phyloP scores from a whole-genome alignment of 495 filamentous ascomycete genomes.

The Talaromyces thailandensis region DNA sequence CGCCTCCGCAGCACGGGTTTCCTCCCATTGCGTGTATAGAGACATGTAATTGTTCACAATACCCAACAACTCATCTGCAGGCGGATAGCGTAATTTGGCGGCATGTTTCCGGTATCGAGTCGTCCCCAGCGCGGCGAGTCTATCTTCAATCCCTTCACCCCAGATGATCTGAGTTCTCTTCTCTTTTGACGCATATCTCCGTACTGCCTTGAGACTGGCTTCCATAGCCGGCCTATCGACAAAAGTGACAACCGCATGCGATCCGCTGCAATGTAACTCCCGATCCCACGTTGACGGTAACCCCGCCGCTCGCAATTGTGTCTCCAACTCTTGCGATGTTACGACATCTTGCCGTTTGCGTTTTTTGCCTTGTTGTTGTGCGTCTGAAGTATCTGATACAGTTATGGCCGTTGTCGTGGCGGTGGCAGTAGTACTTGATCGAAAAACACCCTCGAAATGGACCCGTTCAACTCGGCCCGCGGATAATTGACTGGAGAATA shows the following conservation, averaged over 20 bases:
- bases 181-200: constrained; percentile 38
- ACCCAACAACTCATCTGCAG: constrained; percentile 49
- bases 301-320: constrained; percentile 38
- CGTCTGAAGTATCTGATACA: constrained; percentile 16
- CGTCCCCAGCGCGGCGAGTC: constrained; percentile 48
- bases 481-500: constrained; percentile 63
- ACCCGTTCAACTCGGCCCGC: constrained; percentile 68
- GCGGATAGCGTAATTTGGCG: constrained; percentile 61
- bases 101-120: constrained; percentile 54
- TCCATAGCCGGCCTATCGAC: constrained; percentile 71
- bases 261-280: constrained; percentile 60
- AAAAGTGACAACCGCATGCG: constrained; percentile 71
- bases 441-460: constrained; percentile 47
- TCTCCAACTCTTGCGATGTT: constrained; percentile 40
- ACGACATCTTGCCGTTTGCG: constrained; percentile 45
- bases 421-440: neutral
- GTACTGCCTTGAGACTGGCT: constrained; percentile 61
- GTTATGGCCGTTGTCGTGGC: neutral
- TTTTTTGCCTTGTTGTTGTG: constrained; percentile 50
- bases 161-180: constrained; percentile 36
- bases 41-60: constrained; percentile 77
- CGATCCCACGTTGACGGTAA: constrained; percentile 69
- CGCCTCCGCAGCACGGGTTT: constrained; percentile 52
- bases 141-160: constrained; percentile 51
- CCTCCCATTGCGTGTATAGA: constrained; percentile 56